A percentile compares a stretch with the other conserved stretches of the same genome.
Evolutionary conservation across 1,284 basidiomycete genomes (phyloP).

Genomic region (Rhizoctonia solani): DNA sequence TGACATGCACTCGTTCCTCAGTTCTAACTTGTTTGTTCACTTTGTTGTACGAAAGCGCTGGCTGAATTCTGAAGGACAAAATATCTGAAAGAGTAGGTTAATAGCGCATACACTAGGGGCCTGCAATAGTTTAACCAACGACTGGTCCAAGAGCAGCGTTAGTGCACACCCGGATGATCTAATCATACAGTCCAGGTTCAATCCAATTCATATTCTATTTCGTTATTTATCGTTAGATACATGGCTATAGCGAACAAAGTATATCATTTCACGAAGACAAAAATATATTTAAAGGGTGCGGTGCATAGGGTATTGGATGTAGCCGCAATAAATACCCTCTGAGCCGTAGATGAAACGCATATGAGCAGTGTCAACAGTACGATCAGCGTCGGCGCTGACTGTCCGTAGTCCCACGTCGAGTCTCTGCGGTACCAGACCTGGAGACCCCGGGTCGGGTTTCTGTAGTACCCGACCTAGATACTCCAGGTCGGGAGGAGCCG

Average conservation of each 20-base stretch:
- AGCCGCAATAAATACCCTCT: constrained; percentile 24
- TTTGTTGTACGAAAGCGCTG: no score
- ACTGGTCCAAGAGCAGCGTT: no score
- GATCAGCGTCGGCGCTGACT: constrained; percentile 30
- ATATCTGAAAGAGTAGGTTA: no score
- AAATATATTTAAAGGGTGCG: constrained; percentile 14
- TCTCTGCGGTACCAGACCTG: background rate
- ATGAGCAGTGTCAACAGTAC: background rate
- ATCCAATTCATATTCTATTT: constrained; percentile 31
- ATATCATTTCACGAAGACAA: constrained; percentile 22
- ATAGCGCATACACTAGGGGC: no score
- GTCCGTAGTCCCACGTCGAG: constrained; percentile 11
- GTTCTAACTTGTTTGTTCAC: no score
- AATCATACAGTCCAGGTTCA: background rate
- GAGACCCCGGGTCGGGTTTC: constrained; percentile 18
- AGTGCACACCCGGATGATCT: no score
- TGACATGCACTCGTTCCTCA: no score
- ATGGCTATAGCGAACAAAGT: constrained; percentile 15
- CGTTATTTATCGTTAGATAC: constrained; percentile 32
- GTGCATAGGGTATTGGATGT: background rate
- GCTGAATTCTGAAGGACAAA: no score
- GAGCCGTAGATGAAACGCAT: background rate
- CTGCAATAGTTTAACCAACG: no score
- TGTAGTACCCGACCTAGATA: constrained; percentile 1
- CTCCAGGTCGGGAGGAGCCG: constrained; percentile 20